Base-by-base conservation (phyloP, 1,284 basidiomycete genomes). In the Tetrapyrgos nigripes region DNA sequence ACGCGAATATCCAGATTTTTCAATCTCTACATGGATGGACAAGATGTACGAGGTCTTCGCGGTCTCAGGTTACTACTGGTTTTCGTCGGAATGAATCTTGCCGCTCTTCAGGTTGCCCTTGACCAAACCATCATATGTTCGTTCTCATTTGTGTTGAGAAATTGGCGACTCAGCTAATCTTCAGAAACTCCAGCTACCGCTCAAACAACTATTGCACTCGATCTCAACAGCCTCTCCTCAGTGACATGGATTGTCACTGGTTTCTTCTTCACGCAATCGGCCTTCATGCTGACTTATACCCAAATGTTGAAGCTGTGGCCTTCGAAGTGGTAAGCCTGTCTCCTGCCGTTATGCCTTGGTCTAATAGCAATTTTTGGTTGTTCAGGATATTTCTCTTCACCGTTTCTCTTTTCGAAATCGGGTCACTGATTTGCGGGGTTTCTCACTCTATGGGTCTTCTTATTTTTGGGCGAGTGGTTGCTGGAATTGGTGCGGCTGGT, bases 381-480 rank as follows among this genome's bases (percentile, higher is more conserved):
- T 40, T 17, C 17, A 40, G 37, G 37, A 68, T 79, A 26, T 77
- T 79, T 57, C 67, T 82, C 27, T 66, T 64, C n/a, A 71, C 79
- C 35, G 74, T 84, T 51, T 64, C 74, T 29, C 61, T 76, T 28
- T 79, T 79, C 55, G 76, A 78, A 53, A 35, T 75, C 40, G 82
- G 83, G 10, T 77, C 74, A 9, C 69, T 83, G 27, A 65, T 85
- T 21, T 84, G 82, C 59, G 83, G 74, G 13, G 75, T 81, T 14
- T 72, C 82, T 0, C 74, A 65, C 8, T 66, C 62, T 46, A 68
- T 73, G 21, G 63, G 68, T 27, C 58, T 77, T 40, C 66, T 84
- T 40, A 84, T 85, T 62, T 73, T 81, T 40, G 80, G 79, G 0
- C 72, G 83, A 43, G 80, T 80, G 0, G 67, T 83, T 26, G 64